Evolutionary conservation across 495 filamentous ascomycete species (phyloP).

Genomic region (Penicillium ochrochloron): DNA sequence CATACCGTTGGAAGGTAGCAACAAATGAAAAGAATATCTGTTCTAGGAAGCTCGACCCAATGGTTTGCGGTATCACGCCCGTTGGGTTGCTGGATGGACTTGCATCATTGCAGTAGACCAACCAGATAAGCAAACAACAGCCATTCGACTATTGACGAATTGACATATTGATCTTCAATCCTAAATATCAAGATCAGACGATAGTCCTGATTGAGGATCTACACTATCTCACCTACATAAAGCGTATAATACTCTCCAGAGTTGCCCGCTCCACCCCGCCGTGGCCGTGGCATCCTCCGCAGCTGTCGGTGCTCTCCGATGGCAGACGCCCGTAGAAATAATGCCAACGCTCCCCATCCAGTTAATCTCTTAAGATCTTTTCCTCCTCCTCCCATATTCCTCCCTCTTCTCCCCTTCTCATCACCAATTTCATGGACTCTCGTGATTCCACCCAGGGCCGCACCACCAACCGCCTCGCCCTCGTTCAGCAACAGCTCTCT

Average conservation of each 20-base stretch:
- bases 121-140: background rate
- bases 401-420: background rate
- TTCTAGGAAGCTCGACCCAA: background rate
- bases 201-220: background rate
- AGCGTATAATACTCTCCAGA: background rate
- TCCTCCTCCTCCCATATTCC: background rate
- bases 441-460: conserved; percentile 29
- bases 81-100: background rate
- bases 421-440: conserved; percentile 32
- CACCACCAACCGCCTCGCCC: conserved; percentile 43
- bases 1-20: background rate
- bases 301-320: conserved; percentile 51
- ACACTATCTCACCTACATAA: background rate
- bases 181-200: too few relatives aligned
- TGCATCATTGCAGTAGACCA: background rate
- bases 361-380: conserved; percentile 11
- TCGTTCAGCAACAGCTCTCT: conserved; percentile 44
- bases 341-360: conserved; percentile 20
- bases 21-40: background rate
- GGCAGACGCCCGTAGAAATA: conserved; percentile 34
- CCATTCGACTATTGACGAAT: background rate
- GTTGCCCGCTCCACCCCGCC: conserved; percentile 6
- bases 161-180: background rate
- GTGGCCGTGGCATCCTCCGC: conserved; percentile 46
- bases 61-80: background rate